Conservation (phyloP, 345 rosid genomes). For the Aquilaria yunnanensis region DNA sequence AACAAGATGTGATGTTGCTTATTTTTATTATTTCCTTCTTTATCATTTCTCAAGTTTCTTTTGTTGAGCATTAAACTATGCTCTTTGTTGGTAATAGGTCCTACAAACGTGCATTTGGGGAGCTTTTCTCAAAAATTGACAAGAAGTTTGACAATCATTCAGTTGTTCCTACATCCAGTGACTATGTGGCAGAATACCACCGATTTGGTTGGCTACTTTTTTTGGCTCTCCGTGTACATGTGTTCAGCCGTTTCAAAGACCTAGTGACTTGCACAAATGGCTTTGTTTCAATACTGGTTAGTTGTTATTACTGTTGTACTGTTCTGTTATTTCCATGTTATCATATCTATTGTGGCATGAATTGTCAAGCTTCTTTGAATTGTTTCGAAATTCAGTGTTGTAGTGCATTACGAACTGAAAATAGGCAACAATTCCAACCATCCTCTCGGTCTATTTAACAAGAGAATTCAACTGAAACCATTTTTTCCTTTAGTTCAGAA, state of each 20-base stretch:
- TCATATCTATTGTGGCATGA: too few relatives aligned
- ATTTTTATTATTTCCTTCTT: not conserved
- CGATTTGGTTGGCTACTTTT: constrained; percentile 96
- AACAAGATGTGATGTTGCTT: too few relatives aligned
- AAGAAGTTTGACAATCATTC: constrained; percentile 41
- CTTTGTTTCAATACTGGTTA: constrained; percentile 82
- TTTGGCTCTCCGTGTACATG: constrained; percentile 84
- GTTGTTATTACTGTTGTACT: constrained; percentile 17
- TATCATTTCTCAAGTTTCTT: not conserved
- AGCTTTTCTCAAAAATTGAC: constrained; percentile 56
- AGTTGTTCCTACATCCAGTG: constrained; percentile 27
- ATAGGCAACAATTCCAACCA: too few relatives aligned
- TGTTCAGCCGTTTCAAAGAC: constrained; percentile 78
- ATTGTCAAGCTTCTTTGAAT: too few relatives aligned
- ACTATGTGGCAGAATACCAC: constrained; percentile 42
- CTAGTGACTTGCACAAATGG: constrained; percentile 85
- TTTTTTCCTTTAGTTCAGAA: too few relatives aligned
- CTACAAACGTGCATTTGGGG: constrained; percentile 70
- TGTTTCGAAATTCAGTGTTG: too few relatives aligned
- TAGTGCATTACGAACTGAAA: too few relatives aligned
- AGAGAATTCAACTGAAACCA: too few relatives aligned
- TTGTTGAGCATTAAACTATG: constrained; percentile 1
- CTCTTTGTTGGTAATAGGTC: constrained; percentile 38
- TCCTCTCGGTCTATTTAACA: too few relatives aligned
- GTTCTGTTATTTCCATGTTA: not conserved